Evolutionary conservation across 2,329 filamentous ascomycete species (phyloP).

Genomic region (Hypoxylon sp.): DNA sequence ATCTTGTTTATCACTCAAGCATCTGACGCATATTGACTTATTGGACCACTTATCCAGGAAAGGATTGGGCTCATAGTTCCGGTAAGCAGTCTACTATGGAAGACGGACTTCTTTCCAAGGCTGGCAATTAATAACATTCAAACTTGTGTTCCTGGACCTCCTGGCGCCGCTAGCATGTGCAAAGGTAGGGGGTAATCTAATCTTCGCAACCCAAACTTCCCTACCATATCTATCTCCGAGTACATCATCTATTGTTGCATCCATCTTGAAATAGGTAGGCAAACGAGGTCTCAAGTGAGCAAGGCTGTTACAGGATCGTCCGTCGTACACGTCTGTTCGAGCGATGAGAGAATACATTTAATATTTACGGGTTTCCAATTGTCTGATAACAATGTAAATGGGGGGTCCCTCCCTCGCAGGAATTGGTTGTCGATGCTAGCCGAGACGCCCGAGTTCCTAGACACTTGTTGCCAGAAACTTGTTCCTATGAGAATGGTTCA

Average conservation of each 20-base stretch:
- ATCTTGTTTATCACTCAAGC: constrained; percentile 23
- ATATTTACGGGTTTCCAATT: constrained; percentile 26
- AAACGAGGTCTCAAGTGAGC: constrained; percentile 32
- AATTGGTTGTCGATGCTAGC: constrained; percentile 33
- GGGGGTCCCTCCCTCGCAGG: constrained; percentile 15
- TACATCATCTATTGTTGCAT: constrained; percentile 26
- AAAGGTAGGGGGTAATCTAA: constrained; percentile 40
- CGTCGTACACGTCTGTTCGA: constrained; percentile 24
- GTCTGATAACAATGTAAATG: constrained; percentile 22
- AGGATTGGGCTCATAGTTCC: constrained; percentile 38
- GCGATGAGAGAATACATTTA: constrained; percentile 17
- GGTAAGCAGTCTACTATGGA: constrained; percentile 33
- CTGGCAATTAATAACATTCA: constrained; percentile 32
- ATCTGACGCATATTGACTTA: constrained; percentile 27
- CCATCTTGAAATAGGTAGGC: constrained; percentile 33
- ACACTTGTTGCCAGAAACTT: constrained; percentile 26
- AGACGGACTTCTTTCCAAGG: constrained; percentile 39
- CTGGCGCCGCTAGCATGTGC: constrained; percentile 34
- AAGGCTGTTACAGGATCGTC: constrained; percentile 35
- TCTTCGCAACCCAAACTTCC: constrained; percentile 31
- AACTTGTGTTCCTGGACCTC: constrained; percentile 22
- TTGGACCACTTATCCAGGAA: constrained; percentile 28
- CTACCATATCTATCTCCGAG: constrained; percentile 24
- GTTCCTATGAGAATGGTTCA: constrained; percentile 30
- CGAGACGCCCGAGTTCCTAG: constrained; percentile 39